phyloP scores from a whole-genome alignment of 179 eudicot species.

The Carnegiea gigantea region DNA sequence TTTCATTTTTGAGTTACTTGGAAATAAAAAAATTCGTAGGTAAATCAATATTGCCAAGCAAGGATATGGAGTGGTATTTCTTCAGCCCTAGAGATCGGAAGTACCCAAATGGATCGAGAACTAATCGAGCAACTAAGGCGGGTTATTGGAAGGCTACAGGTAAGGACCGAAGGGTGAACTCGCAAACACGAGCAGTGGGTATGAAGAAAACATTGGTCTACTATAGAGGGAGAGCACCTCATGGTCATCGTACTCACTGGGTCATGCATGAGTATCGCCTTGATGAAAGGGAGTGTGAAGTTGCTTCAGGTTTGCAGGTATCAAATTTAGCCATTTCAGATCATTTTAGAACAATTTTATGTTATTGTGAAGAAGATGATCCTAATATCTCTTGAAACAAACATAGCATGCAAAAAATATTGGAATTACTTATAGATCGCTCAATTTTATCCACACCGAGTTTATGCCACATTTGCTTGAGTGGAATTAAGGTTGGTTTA shows the following conservation, averaged over 20 bases:
- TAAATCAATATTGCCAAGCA: conserved; percentile 68
- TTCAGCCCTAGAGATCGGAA: conserved; percentile 69
- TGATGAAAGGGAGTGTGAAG: conserved; percentile 63
- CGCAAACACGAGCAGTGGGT: conserved; percentile 51
- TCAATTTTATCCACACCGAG: not conserved
- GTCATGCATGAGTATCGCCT: conserved; percentile 79
- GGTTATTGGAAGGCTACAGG: conserved; percentile 85
- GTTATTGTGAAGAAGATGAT: not conserved
- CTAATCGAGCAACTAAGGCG: conserved; percentile 62
- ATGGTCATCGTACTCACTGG: conserved; percentile 65
- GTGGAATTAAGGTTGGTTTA: not conserved
- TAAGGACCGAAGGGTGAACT: conserved; percentile 57
- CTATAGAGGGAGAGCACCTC: conserved; percentile 75
- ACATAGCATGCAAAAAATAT: too few relatives aligned
- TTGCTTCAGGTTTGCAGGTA: conserved; percentile 58
- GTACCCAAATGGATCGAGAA: conserved; percentile 72
- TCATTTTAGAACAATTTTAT: not conserved
- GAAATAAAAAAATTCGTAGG: conserved; percentile 26
- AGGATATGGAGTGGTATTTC: conserved; percentile 72
- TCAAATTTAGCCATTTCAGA: not conserved
- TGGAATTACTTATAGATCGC: not conserved
- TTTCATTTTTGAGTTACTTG: not conserved
- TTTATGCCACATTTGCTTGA: not conserved
- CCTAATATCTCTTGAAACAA: too few relatives aligned
- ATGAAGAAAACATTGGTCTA: conserved; percentile 76